A percentile compares a stretch with the other conserved stretches of the same genome.
Evolutionary conservation across 1,284 basidiomycete species (phyloP).

Genomic region (Pseudozyma tsukubaensis): DNA sequence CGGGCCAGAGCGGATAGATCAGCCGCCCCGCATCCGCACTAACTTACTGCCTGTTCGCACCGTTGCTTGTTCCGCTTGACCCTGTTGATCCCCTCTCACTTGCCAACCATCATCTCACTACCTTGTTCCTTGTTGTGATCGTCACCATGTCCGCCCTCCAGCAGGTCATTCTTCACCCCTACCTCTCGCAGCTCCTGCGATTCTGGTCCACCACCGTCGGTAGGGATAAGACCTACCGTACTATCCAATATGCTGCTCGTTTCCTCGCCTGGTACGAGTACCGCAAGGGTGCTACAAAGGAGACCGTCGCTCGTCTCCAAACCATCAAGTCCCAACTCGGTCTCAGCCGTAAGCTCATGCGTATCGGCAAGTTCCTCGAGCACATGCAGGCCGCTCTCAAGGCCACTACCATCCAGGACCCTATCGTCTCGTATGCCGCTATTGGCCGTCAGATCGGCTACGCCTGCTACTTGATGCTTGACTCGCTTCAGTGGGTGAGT

Average conservation of each 20-base stretch:
- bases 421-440: conserved; percentile 82
- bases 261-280: conserved; percentile 82
- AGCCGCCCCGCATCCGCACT: too few species aligned
- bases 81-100: neutral
- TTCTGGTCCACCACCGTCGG: conserved; percentile 69
- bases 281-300: conserved; percentile 69
- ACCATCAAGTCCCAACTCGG: conserved; percentile 70
- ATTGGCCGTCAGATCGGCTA: conserved; percentile 89
- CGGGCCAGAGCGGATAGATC: too few species aligned
- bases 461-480: conserved; percentile 80
- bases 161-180: conserved; percentile 67
- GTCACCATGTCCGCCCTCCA: conserved; percentile 65
- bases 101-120: conserved; percentile 7
- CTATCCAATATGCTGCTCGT: conserved; percentile 90
- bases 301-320: conserved; percentile 69
- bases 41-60: too few species aligned
- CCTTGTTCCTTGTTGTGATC: neutral
- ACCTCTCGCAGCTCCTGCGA: conserved; percentile 65
- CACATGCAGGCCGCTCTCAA: conserved; percentile 91
- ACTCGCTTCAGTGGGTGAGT: conserved; percentile 60
- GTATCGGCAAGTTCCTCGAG: conserved; percentile 92
- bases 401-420: conserved; percentile 75
- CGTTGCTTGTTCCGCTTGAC: neutral
- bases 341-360: conserved; percentile 75
- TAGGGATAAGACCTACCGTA: conserved; percentile 80